Evolutionary conservation across 208 protist species (phyloP).

Genomic region (Wallacemonas sp.): DNA sequence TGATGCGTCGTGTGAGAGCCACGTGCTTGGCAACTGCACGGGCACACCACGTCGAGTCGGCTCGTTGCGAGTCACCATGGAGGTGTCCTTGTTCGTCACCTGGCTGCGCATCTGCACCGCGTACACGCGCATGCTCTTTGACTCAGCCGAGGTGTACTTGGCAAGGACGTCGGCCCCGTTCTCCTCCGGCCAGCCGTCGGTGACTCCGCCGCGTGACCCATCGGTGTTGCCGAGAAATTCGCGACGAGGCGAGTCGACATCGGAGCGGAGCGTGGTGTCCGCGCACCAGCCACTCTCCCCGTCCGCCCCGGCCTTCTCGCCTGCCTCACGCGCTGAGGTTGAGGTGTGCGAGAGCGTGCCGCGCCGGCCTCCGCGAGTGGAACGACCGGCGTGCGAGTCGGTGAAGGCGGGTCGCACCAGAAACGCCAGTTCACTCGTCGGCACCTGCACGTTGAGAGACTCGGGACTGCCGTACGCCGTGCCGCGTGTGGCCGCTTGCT

Average conservation of each 20-base stretch:
- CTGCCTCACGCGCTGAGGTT: no score
- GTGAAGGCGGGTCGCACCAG: conserved; percentile 35
- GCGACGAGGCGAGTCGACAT: no score
- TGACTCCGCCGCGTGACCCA: no score
- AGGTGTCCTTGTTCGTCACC: conserved; percentile 29
- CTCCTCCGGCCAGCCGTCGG: no score
- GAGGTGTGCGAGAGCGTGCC: background rate
- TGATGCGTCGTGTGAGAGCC: conserved; percentile 12
- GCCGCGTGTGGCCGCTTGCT: conserved; percentile 12
- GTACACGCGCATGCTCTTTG: conserved; percentile 55
- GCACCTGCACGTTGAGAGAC: conserved; percentile 13
- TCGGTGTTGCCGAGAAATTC: no score
- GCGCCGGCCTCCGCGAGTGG: conserved; percentile 1
- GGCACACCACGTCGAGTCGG: conserved; percentile 37
- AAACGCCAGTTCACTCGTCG: conserved; percentile 53
- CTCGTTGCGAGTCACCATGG: conserved; percentile 26
- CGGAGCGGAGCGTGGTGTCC: background rate
- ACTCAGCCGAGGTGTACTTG: conserved; percentile 31
- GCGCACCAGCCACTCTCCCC: background rate
- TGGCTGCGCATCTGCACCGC: conserved; percentile 24
- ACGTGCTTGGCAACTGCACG: conserved; percentile 39
- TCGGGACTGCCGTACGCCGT: conserved; percentile 11
- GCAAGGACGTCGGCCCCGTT: no score
- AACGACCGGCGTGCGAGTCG: conserved; percentile 1
- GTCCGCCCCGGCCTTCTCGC: background rate